phyloP scores from a whole-genome alignment of 768 basidiomycete species.

The Gyrodon lividus region DNA sequence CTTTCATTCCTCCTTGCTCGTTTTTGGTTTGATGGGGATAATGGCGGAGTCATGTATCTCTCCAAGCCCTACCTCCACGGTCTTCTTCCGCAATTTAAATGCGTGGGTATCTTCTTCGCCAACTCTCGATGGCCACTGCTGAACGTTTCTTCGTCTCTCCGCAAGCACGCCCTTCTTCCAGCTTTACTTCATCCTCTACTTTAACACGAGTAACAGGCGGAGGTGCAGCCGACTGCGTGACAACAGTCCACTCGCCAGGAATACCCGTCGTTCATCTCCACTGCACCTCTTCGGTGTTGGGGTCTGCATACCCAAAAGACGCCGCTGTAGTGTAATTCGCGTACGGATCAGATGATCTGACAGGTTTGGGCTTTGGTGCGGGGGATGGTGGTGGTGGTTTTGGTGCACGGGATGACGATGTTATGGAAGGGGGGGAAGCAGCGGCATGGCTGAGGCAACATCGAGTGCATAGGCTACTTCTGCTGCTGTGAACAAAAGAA shows the following conservation, averaged over 20 bases:
- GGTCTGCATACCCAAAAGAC: slow-evolving; percentile 78
- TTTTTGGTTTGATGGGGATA: slow-evolving; percentile 62
- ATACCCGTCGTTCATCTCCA: slow-evolving; percentile 62
- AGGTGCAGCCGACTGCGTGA: slow-evolving; percentile 35
- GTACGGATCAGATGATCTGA: slow-evolving; percentile 62
- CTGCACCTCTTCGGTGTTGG: slow-evolving; percentile 69
- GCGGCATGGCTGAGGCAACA: slow-evolving; percentile 56
- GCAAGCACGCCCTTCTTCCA: slow-evolving; percentile 19
- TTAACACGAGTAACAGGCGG: slow-evolving; percentile 16
- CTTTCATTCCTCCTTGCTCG: slow-evolving; percentile 37
- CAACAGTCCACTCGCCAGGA: slow-evolving; percentile 76
- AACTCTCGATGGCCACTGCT: slow-evolving; percentile 35
- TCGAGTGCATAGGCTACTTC: slow-evolving; percentile 78
- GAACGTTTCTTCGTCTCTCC: slow-evolving; percentile 40
- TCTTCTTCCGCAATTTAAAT: slow-evolving; percentile 72
- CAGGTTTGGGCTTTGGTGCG: slow-evolving; percentile 43
- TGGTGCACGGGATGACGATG: slow-evolving; percentile 19
- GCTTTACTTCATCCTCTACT: neutral
- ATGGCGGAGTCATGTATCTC: slow-evolving; percentile 81
- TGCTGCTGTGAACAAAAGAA: slow-evolving; percentile 50
- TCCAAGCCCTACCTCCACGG: slow-evolving; percentile 56
- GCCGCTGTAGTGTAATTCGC: slow-evolving; percentile 88
- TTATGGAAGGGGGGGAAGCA: slow-evolving; percentile 28
- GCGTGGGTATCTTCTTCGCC: slow-evolving; percentile 54
- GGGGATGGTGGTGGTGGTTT: slow-evolving; percentile 31